Evolutionary conservation across 2,329 filamentous ascomycete genomes (phyloP).

Genomic region (Microcyclosporella mali): DNA sequence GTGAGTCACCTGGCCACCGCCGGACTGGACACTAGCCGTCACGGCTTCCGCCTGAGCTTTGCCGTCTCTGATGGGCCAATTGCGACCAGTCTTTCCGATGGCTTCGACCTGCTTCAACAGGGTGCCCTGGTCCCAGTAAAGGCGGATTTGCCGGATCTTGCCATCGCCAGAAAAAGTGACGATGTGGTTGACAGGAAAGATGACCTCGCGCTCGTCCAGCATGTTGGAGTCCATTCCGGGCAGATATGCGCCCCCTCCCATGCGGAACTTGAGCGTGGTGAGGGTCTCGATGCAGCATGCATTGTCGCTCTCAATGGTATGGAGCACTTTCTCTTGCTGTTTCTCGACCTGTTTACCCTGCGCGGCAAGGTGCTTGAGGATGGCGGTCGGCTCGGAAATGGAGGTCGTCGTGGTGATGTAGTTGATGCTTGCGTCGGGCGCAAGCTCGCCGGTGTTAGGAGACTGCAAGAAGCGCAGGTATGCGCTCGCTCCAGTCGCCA

Average conservation of each 20-base stretch:
- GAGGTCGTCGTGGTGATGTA: constrained; percentile 85
- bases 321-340: constrained; percentile 71
- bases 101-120: constrained; percentile 90
- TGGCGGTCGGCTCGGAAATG: constrained; percentile 63
- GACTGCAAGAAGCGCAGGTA: constrained; percentile 43
- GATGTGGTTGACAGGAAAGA: constrained; percentile 81
- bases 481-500: constrained; percentile 33
- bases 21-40: constrained; percentile 27
- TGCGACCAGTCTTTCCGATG: constrained; percentile 81
- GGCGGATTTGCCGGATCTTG: constrained; percentile 80
- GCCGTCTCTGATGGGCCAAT: constrained; percentile 90
- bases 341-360: constrained; percentile 72
- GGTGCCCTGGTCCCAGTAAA: constrained; percentile 92
- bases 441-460: constrained; percentile 39
- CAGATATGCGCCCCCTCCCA: constrained; percentile 77
- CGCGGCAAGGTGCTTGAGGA: constrained; percentile 73
- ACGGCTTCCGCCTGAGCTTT: constrained; percentile 70
- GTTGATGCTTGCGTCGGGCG: constrained; percentile 49
- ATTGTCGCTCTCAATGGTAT: constrained; percentile 63
- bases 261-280: constrained; percentile 73
- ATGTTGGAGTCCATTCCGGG: constrained; percentile 93
- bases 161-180: constrained; percentile 71
- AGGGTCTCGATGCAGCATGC: constrained; percentile 72
- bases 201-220: constrained; percentile 71
- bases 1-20: constrained; percentile 23